Evolutionary conservation across 176 grass and related monocot species (phyloP), one percentile per base, ranked within the genome.

Genomic region (Cocos nucifera): DNA sequence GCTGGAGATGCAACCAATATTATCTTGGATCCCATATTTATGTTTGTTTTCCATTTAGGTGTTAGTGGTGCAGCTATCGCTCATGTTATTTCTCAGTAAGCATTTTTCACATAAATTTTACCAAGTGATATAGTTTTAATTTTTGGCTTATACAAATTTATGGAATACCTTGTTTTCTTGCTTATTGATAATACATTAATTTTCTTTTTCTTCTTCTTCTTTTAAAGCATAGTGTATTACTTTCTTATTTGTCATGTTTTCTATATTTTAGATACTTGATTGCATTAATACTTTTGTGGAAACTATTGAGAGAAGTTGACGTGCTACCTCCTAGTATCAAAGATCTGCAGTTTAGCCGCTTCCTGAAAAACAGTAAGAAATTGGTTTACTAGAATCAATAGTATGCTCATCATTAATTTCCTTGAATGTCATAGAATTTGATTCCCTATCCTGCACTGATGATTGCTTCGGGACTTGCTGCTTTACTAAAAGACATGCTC

Each of bases 291-390:
- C 81, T 95, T 17, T 27, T 95, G 60, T 87, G 73, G 75, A 83
- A 72, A 80, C 73, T 95, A 63, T 29, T 66, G 44, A 55, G 58
- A 14, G 74, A 75, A 39, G 77, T 95, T 71, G 78, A 90, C 66
- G 56, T 95, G 27, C 49, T 90, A 61, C 83, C 80, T 61, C 75
- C 83, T 44, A 75, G 61, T 69, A 49, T 82, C 49, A 90, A 84
- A 62, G 77, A 83, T 77, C 58, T 90, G 50, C 73, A 85, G 72
- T 82, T 87, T 22, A 67, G 80, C 23, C 79, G 77, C 16, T 95
- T 95, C 75, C 74, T 95, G 10, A 87, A 76, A 77, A 89, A 86
- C 3, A 83, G 91, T 95, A 86, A 75, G 3, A 53, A 29, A 9
- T 70, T 77, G 21, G 19, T 35, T 63, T 44, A 44, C 35, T 44